phyloP scores from a whole-genome alignment of 805 yeast genomes.

The Saccharomyces jurei region DNA sequence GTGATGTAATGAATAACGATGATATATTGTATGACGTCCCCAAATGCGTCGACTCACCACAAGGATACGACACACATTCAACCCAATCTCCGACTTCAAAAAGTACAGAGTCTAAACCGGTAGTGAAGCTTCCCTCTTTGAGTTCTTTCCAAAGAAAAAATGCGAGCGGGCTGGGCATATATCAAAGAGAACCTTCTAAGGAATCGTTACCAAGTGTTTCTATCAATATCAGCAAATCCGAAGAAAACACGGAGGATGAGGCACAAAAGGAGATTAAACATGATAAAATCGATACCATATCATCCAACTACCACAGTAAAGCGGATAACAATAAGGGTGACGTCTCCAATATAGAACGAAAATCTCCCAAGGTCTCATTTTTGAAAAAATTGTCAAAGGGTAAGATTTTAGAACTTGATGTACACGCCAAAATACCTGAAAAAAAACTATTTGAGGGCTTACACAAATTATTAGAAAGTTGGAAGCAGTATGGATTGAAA shows the following conservation, averaged over 20 bases:
- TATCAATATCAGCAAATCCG: conserved; percentile 6
- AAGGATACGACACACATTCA: conserved; percentile 5
- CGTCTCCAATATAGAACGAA: background rate
- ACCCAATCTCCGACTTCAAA: conserved; percentile 24
- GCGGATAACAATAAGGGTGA: background rate
- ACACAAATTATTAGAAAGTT: conserved; percentile 48
- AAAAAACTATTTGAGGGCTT: conserved; percentile 56
- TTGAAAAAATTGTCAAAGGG: conserved; percentile 25
- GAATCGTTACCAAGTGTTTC: conserved; percentile 29
- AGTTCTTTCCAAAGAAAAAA: background rate
- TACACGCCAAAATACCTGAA: conserved; percentile 26
- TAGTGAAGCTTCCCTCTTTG: background rate
- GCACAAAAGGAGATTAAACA: conserved; percentile 1
- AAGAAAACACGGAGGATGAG: conserved; percentile 1
- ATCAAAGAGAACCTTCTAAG: background rate
- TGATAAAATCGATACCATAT: conserved; percentile 20
- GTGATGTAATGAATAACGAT: conserved; percentile 5
- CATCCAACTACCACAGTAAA: conserved; percentile 9
- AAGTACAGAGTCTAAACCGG: background rate
- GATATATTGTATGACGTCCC: conserved; percentile 11
- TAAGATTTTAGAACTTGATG: conserved; percentile 12
- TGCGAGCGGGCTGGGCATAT: background rate
- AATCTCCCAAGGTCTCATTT: conserved; percentile 15
- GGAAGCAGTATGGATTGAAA: conserved; percentile 62
- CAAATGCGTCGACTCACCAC: conserved; percentile 4